Percentiles rank a stretch among this genome's conserved stretches.
phyloP scores from a whole-genome alignment of 2,329 filamentous ascomycete genomes.

The Volutella citrinella region DNA sequence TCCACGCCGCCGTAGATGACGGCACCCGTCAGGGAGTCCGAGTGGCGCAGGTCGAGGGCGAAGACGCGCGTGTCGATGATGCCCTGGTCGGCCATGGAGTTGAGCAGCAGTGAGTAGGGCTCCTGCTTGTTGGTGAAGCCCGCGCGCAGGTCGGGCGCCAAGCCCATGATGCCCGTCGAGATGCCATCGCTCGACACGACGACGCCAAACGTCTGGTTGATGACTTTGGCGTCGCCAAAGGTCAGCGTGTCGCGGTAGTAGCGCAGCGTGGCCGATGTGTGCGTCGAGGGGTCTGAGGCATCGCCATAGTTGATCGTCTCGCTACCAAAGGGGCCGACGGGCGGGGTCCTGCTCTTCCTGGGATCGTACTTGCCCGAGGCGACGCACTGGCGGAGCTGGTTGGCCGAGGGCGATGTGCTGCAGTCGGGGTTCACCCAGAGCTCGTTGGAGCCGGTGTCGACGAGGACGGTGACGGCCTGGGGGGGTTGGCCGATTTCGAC shows the following conservation, averaged over 20 bases:
- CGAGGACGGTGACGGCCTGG: constrained; percentile 43
- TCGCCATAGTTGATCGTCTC: constrained; percentile 40
- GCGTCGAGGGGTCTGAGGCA: constrained; percentile 30
- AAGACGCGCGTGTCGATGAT: constrained; percentile 50
- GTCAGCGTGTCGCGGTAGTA: constrained; percentile 47
- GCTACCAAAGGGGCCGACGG: constrained; percentile 34
- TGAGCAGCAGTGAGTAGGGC: constrained; percentile 55
- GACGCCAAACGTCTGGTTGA: constrained; percentile 50
- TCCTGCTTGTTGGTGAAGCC: constrained; percentile 33
- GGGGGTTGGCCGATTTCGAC: constrained; percentile 41
- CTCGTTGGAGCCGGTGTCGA: constrained; percentile 53
- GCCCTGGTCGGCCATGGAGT: constrained; percentile 44
- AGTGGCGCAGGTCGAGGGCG: constrained; percentile 47
- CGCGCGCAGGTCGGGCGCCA: constrained; percentile 40
- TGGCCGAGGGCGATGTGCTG: constrained; percentile 31
- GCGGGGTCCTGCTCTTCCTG: constrained; percentile 35
- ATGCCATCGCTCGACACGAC: constrained; percentile 43
- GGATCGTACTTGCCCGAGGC: constrained; percentile 44
- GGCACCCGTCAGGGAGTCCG: constrained; percentile 41
- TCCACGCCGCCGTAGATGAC: constrained; percentile 54
- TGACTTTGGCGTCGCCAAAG: constrained; percentile 40
- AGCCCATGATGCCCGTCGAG: constrained; percentile 50
- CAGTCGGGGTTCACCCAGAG: constrained; percentile 55
- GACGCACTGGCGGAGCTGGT: constrained; percentile 35
- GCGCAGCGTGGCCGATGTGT: constrained; percentile 38